Conservation (phyloP, 805 yeast species). For the Wickerhamiella kazuoi region DNA sequence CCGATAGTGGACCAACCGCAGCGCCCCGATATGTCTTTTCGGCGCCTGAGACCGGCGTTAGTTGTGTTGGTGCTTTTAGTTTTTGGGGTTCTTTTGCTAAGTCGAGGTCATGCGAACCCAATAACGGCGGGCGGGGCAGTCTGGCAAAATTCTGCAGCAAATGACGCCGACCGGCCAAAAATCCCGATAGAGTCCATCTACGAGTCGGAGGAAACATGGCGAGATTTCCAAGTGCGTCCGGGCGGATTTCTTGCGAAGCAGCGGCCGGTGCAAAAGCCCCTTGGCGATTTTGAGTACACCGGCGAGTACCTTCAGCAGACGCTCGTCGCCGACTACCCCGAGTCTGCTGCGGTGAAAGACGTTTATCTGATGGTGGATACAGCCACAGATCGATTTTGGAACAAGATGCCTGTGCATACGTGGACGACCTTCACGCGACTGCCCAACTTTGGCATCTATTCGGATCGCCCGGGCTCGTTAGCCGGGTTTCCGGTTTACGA, state of each 20-base stretch:
- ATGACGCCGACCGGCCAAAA: not conserved
- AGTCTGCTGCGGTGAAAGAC: conserved; percentile 4
- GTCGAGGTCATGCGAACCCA: no score
- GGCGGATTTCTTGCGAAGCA: not conserved
- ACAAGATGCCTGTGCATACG: conserved; percentile 24
- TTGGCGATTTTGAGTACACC: not conserved
- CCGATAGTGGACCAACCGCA: no score
- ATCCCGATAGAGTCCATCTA: not conserved
- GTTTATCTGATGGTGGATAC: conserved; percentile 24
- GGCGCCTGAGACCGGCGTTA: no score
- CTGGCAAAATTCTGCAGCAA: no score
- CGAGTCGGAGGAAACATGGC: not conserved
- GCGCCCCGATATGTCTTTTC: no score
- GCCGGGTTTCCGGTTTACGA: conserved; percentile 22
- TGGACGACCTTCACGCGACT: conserved; percentile 21
- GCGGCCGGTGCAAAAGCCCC: not conserved
- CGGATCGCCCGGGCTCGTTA: conserved; percentile 20
- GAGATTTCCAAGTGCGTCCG: not conserved
- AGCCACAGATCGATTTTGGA: conserved; percentile 23
- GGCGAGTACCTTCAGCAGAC: conserved; percentile 1
- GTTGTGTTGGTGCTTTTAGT: no score
- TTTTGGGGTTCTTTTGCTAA: no score
- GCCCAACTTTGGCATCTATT: conserved; percentile 22
- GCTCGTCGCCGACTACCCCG: not conserved
- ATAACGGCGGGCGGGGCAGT: no score